These are phyloP conservation scores for Murraya paniculata DNA, from an alignment of 345 rosid species.

Conservation along the genomic window DNA sequence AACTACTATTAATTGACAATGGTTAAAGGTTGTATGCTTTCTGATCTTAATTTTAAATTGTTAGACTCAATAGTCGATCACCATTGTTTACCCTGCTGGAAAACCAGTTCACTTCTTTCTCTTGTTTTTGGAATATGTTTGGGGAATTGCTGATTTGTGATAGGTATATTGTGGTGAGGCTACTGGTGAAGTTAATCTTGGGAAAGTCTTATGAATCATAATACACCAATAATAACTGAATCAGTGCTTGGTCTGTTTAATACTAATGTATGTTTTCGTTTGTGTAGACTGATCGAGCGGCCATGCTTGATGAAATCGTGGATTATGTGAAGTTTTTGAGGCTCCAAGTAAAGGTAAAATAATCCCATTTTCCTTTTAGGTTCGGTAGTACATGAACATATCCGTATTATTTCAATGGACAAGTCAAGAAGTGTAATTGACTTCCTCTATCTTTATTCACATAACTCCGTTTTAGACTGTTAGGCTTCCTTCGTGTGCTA, in stretches of 20 bases:
- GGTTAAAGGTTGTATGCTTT: not conserved
- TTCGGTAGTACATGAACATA: not conserved
- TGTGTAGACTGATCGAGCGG: constrained; percentile 88
- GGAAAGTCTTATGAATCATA: not conserved
- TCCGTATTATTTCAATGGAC: not conserved
- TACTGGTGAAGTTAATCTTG: not conserved
- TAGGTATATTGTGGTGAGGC: not conserved
- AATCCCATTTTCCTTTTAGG: not conserved
- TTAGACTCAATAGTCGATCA: not conserved
- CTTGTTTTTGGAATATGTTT: not conserved
- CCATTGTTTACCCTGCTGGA: not conserved
- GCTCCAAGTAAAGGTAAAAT: constrained; percentile 94
- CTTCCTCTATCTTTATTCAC: not conserved
- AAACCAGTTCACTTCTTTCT: not conserved
- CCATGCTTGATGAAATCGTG: constrained; percentile 98
- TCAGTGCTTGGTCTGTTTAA: not conserved
- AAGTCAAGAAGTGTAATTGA: not conserved
- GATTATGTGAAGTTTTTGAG: constrained; percentile 98
- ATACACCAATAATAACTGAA: not conserved
- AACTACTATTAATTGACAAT: not conserved
- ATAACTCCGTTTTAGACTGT: not conserved
- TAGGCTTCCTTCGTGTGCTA: not conserved
- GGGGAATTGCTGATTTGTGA: not conserved
- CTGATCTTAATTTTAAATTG: not conserved
- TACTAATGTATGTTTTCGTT: constrained; percentile 12